A percentile compares a stretch with the other conserved stretches of the same genome.
Evolutionary conservation across 495 filamentous ascomycete genomes (phyloP).

Genomic region (Aspergillus avenaceus): DNA sequence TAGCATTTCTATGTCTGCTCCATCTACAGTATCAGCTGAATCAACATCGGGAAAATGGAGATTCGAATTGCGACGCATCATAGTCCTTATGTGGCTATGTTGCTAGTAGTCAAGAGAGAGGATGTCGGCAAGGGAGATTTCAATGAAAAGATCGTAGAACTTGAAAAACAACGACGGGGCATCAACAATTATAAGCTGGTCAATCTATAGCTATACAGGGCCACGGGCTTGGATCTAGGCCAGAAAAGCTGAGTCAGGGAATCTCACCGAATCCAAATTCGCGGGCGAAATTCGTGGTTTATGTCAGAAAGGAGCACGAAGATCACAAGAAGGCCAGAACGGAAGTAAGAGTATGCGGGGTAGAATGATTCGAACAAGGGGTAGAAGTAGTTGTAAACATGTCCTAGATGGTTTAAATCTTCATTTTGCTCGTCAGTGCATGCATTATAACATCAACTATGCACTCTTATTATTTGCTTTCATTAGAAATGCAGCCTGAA

Average conservation of each 20-base stretch:
- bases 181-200: too few species aligned
- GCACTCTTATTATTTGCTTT: too few species aligned
- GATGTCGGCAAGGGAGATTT: conserved; percentile 15
- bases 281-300: too few species aligned
- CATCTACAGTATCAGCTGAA: conserved; percentile 23
- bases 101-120: not conserved
- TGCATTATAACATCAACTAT: too few species aligned
- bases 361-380: not conserved
- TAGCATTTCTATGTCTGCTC: conserved; percentile 43
- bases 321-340: not conserved
- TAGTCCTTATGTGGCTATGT: conserved; percentile 19
- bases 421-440: too few species aligned
- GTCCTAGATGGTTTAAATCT: too few species aligned
- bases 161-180: too few species aligned
- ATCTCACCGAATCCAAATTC: too few species aligned
- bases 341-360: not conserved
- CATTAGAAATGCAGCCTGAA: not conserved
- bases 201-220: not conserved
- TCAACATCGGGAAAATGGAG: conserved; percentile 41
- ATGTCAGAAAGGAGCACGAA: too few species aligned
- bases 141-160: too few species aligned
- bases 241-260: not conserved
- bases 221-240: not conserved
- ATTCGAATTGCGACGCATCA: conserved; percentile 47
- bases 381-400: too few species aligned